Percentiles rank a stretch among this genome's conserved stretches.
Evolutionary conservation across 169 alveolate species (phyloP).

Genomic region (Eimeria maxima): DNA sequence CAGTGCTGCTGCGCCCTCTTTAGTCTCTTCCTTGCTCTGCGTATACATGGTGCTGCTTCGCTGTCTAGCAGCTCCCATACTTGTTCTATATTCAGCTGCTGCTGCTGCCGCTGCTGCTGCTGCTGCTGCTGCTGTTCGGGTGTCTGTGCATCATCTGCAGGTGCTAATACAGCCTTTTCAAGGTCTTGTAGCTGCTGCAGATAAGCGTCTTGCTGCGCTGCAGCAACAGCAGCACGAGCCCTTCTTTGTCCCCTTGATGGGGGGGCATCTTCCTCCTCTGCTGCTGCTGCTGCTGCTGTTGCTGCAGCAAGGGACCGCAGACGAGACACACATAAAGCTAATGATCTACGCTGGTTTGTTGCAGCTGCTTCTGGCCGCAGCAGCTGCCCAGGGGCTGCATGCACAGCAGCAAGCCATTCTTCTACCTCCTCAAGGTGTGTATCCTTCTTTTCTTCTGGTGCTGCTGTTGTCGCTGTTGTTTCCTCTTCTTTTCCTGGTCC

Average conservation of each 20-base stretch:
- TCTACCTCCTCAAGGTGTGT: constrained; percentile 6
- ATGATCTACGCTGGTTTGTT: constrained; percentile 13
- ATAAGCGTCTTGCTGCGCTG: constrained; percentile 60
- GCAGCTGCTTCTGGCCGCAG: constrained; percentile 66
- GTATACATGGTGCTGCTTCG: constrained; percentile 11
- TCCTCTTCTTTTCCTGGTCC: too few species aligned
- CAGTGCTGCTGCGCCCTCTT: neutral
- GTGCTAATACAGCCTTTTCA: neutral
- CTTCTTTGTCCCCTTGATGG: neutral
- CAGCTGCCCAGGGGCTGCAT: constrained; percentile 51
- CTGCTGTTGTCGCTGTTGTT: neutral
- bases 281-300: constrained; percentile 39
- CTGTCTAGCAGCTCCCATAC: constrained; percentile 47
- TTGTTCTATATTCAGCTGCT: neutral
- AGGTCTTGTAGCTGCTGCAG: constrained; percentile 49
- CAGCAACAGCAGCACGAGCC: constrained; percentile 37
- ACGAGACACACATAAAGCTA: constrained; percentile 41
- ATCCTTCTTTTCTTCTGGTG: neutral
- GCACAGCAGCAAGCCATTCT: constrained; percentile 28
- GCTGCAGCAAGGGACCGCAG: constrained; percentile 60
- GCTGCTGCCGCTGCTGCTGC: constrained; percentile 44
- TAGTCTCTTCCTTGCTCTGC: constrained; percentile 14
- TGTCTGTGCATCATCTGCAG: neutral
- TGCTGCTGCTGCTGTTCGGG: constrained; percentile 16
- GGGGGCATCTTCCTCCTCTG: neutral